Percentiles rank a stretch among this genome's conserved stretches.
phyloP scores from a whole-genome alignment of 441 rosid genomes.

The Adansonia rubrostipa region DNA sequence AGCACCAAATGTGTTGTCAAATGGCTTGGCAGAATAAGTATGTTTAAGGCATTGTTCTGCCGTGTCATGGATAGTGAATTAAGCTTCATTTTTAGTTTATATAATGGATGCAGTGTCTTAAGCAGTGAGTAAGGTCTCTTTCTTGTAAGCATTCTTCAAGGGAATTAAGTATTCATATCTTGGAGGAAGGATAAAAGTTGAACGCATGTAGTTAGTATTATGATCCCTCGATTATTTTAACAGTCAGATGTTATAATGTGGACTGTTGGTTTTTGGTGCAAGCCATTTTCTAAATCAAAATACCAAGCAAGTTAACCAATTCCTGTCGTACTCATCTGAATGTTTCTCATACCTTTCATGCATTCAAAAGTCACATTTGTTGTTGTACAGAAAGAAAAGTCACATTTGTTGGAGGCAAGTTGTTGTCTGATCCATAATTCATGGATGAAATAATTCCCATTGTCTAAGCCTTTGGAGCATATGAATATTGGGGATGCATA shows the following conservation, averaged over 20 bases:
- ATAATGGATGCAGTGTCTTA: constrained; percentile 8
- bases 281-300: constrained; percentile 5
- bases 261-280: constrained; percentile 13
- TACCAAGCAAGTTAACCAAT: constrained; percentile 1
- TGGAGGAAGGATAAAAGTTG: background rate
- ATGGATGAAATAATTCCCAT: constrained; percentile 4
- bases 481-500: constrained; percentile 15
- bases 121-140: background rate
- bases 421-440: constrained; percentile 13
- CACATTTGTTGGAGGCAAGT: constrained; percentile 1
- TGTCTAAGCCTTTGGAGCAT: background rate
- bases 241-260: background rate
- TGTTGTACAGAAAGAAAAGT: background rate
- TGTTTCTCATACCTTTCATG: constrained; percentile 2
- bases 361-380: constrained; percentile 1
- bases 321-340: constrained; percentile 8
- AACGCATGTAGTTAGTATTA: constrained; percentile 3
- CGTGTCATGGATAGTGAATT: background rate
- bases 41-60: constrained; percentile 13
- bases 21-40: constrained; percentile 12
- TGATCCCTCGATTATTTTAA: constrained; percentile 9
- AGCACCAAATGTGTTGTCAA: constrained; percentile 19
- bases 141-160: constrained; percentile 5
- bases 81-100: constrained; percentile 1
- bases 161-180: constrained; percentile 18